phyloP scores from a whole-genome alignment of 2,329 filamentous ascomycete species.

The Diaporthe sp. region DNA sequence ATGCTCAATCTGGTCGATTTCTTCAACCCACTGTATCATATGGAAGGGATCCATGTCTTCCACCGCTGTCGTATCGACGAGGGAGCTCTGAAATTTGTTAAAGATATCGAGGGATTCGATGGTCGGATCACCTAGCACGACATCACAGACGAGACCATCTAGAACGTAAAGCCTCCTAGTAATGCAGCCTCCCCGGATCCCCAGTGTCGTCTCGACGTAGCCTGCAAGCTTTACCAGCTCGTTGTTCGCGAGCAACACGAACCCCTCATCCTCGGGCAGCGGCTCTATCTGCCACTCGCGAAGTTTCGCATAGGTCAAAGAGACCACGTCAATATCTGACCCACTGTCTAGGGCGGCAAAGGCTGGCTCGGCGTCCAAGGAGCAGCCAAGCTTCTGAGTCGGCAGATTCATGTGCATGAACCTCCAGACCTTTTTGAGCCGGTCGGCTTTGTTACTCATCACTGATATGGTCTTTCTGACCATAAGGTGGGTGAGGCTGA shows the following conservation, averaged over 20 bases:
- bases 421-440: background rate
- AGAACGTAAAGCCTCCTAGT: background rate
- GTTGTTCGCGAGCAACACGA: background rate
- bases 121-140: background rate
- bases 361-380: background rate
- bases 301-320: background rate
- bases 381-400: background rate
- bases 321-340: background rate
- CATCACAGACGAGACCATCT: background rate
- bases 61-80: background rate
- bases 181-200: background rate
- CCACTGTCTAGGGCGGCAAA: background rate
- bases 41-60: background rate
- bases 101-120: background rate
- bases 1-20: background rate
- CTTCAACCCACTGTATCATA: background rate
- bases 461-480: background rate
- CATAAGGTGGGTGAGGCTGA: background rate
- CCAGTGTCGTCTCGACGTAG: background rate
- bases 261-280: background rate
- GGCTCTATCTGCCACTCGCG: background rate
- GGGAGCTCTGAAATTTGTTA: background rate
- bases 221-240: background rate
- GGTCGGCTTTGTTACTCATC: rapidly evolving
- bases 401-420: background rate